Percentiles rank a stretch among this genome's conserved stretches.
Conservation (phyloP, 441 rosid species). For the Manihot esculenta region DNA sequence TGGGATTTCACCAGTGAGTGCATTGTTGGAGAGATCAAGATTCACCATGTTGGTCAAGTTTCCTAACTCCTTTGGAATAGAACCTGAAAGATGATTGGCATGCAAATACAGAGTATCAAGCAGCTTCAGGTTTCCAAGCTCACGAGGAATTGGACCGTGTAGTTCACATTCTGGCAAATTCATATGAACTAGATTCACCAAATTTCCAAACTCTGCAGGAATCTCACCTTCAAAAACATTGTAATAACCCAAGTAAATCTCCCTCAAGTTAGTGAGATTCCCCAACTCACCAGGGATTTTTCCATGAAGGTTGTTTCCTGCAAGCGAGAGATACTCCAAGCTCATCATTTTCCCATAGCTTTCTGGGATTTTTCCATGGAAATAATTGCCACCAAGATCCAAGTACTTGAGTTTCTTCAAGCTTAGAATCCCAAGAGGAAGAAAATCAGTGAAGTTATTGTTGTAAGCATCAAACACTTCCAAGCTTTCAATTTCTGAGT, state of each 20-base stretch:
- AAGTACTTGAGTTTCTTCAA: slow-evolving; percentile 64
- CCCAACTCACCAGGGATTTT: slow-evolving; percentile 81
- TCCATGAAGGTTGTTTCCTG: slow-evolving; percentile 76
- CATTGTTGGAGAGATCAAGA: slow-evolving; percentile 82
- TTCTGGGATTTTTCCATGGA: slow-evolving; percentile 64
- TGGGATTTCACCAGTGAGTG: slow-evolving; percentile 80
- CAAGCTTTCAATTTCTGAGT: slow-evolving; percentile 47
- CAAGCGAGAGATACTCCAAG: slow-evolving; percentile 73
- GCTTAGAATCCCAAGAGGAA: slow-evolving; percentile 61
- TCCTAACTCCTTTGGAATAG: slow-evolving; percentile 67
- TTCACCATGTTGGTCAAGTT: slow-evolving; percentile 60
- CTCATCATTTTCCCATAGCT: slow-evolving; percentile 61
- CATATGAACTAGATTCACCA: slow-evolving; percentile 56
- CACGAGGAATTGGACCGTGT: slow-evolving; percentile 67
- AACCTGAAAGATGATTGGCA: slow-evolving; percentile 65
- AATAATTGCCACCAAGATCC: slow-evolving; percentile 92
- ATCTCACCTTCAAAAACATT: slow-evolving; percentile 64
- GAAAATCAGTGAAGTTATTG: slow-evolving; percentile 72
- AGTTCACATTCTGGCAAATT: slow-evolving; percentile 78
- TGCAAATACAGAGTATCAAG: slow-evolving; percentile 80
- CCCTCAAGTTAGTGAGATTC: slow-evolving; percentile 57
- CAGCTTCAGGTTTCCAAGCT: slow-evolving; percentile 63
- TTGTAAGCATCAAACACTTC: slow-evolving; percentile 82
- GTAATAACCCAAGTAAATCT: slow-evolving; percentile 75
- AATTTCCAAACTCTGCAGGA: slow-evolving; percentile 77